Conservation (phyloP, 306 rosid species). For the Morella rubra region DNA sequence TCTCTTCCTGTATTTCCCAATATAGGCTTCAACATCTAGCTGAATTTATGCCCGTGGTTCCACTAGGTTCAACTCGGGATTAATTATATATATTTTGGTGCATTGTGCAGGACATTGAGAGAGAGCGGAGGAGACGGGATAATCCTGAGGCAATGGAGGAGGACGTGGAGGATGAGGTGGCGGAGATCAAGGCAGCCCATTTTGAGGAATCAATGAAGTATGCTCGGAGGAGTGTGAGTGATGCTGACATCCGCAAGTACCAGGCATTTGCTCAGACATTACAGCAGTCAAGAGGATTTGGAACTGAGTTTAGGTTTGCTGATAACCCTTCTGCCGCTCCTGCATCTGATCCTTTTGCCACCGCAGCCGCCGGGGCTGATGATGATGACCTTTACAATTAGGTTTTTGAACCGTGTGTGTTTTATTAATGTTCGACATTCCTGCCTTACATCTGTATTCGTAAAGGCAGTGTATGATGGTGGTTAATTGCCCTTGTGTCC, state of each 20-base stretch:
- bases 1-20: not conserved
- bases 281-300: slow-evolving; percentile 99
- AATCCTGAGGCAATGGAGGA: slow-evolving; percentile 98
- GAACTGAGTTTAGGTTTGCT: slow-evolving; percentile 81
- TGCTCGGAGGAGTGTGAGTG: slow-evolving; percentile 95
- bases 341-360: slow-evolving; percentile 71
- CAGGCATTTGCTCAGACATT: slow-evolving; percentile 96
- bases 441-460: not conserved
- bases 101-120: slow-evolving; percentile 74
- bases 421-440: slow-evolving; percentile 29
- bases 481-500: slow-evolving; percentile 26
- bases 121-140: slow-evolving; percentile 79
- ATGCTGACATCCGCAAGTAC: slow-evolving; percentile 96
- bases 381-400: slow-evolving; percentile 96
- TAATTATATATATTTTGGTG: not conserved
- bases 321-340: slow-evolving; percentile 44
- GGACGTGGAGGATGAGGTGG: slow-evolving; percentile 80
- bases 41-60: too few relatives aligned
- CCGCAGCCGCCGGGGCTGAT: slow-evolving; percentile 73
- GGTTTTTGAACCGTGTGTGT: slow-evolving; percentile 8
- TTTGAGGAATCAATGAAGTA: slow-evolving; percentile 97
- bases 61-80: not conserved
- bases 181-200: slow-evolving; percentile 92
- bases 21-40: not conserved
- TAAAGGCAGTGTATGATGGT: slow-evolving; percentile 15